Base-by-base conservation (phyloP, 331 rosid genomes). In the Malus hybrid region DNA sequence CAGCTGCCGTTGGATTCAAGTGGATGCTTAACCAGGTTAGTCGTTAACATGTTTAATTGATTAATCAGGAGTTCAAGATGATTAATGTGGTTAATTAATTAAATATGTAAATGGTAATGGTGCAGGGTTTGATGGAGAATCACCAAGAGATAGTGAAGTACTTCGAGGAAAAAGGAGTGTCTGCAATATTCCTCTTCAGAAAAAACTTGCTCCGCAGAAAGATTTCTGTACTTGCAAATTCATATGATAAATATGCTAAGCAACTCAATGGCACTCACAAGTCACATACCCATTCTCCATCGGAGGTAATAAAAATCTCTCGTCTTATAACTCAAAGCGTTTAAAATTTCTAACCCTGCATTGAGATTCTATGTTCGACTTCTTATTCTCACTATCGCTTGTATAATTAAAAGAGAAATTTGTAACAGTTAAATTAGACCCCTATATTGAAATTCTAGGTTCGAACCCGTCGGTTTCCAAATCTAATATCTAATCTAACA, bases 161-260 rank as follows among this genome's bases (percentile, higher is more conserved):
- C 83, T 86, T 89, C 34, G 81, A 91, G 57, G 32, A 53, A 52
- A 86, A 73, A 72, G 57, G 75, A 81, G 87, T 91, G 72, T 85
- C 88, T 11, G 55, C 83, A 33, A 82, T 88, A 68, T 88, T 87
- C 68, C 87, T 87, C 50, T 82, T 88, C 79, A 81, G 92, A 82
- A 88, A 85, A 65, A 91, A 91, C 55, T 84, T 91, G 68, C 90
- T 91, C 1, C 88, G 89, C 9, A 82, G 93, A 81, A 80, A 82
- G 92, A 84, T 87, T n/a, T 91, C 93, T 75, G 85, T 87, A 53
- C 73, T 87, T 16, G 92, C 93, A 11, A 91, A 88, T 75, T 10
- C 84, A 2, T 80, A 84, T 46, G 93, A 91, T 80, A 85, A 78
- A 81, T 77, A 79, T 76, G 84, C 85, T 39, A 91, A 89, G 77